These are phyloP conservation scores for Circinella umbellata DNA, from an alignment of 371 early-diverging fungal genomes.

Conservation along the genomic window DNA sequence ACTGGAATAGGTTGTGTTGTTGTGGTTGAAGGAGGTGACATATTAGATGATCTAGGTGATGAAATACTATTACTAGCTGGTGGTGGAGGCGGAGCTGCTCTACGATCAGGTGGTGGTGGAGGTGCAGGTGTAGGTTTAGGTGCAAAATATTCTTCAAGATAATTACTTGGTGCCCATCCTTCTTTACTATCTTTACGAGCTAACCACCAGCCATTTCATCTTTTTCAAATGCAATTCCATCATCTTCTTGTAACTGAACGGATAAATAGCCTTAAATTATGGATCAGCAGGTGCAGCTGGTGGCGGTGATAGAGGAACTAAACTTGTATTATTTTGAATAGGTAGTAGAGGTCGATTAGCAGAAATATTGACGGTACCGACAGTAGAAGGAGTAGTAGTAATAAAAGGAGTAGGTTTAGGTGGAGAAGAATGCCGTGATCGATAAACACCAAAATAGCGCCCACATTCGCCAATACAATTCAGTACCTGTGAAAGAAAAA, in stretches of 20 bases:
- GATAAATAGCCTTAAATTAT: conserved; percentile 76
- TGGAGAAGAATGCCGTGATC: no score
- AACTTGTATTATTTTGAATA: conserved; percentile 15
- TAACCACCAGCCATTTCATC: conserved; percentile 89
- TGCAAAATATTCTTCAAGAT: conserved; percentile 64
- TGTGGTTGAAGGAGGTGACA: conserved; percentile 14
- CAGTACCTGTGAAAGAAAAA: no score
- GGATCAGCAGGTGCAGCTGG: conserved; percentile 55
- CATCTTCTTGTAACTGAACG: conserved; percentile 68
- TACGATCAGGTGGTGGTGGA: conserved; percentile 58
- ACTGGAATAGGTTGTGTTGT: conserved; percentile 30
- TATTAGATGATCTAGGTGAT: conserved; percentile 7
- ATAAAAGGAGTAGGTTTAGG: neutral
- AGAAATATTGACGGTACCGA: conserved; percentile 21
- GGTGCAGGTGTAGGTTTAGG: conserved; percentile 58
- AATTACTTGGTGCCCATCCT: conserved; percentile 89
- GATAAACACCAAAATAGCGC: no score
- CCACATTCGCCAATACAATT: no score
- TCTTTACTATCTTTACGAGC: conserved; percentile 73
- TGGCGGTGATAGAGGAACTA: conserved; percentile 64
- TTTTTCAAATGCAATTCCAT: conserved; percentile 73
- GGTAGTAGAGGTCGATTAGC: conserved; percentile 30
- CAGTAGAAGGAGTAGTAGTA: conserved; percentile 9
- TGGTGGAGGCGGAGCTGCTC: conserved; percentile 49
- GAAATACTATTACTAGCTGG: neutral